Evolutionary conservation across 2,329 filamentous ascomycete genomes (phyloP), one percentile per base, ranked within the genome.

Genomic region (Decorospora gaudefroyi): DNA sequence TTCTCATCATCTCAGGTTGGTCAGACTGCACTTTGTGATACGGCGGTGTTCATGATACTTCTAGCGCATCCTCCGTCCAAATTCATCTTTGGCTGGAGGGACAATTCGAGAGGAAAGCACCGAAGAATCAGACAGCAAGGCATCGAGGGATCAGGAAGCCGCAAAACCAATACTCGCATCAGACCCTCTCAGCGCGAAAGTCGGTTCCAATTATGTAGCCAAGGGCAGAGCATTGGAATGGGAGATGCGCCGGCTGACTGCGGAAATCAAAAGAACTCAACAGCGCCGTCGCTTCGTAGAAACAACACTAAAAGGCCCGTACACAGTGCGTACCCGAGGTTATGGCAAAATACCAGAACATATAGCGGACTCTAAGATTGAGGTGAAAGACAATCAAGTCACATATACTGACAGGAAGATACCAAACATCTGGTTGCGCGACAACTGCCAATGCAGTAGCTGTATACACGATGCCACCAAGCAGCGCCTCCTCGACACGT

Each of bases 391-490:
- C 9, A 27, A 32, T 6, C 49, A 42, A 11, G 30, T 53, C n/a
- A 13, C 39, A 21, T 40, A 50, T 5, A 29, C 6, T 1, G 22
- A 13, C 1, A 48, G 9, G 22, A 12, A 12, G 1, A 48, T 51
- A 6, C 48, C 61, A 13, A 66, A 53, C 16, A 85, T 59, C 15
- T 59, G 55, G 55, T 31, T 59, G 5, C 46, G 86, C 51, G 87
- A 90, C 58, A 86, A 88, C 60, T 91, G 87, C 61, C 84, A 83
- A 46, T 91, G 87, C 62, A 58, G 68, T 1, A 66, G 73, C 47
- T 90, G 87, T 62, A 76, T 87, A 16, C 85, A 90, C 66, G 79
- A 80, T 43, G 80, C 84, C 49, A 91, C 87, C 4, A 82, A 78
- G 66, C 87, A 91, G 68, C 75, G 85, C 17, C 78, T 80, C 36